Conservation (phyloP, 148 eudicot species). For the Heliamphora exappendiculata region DNA sequence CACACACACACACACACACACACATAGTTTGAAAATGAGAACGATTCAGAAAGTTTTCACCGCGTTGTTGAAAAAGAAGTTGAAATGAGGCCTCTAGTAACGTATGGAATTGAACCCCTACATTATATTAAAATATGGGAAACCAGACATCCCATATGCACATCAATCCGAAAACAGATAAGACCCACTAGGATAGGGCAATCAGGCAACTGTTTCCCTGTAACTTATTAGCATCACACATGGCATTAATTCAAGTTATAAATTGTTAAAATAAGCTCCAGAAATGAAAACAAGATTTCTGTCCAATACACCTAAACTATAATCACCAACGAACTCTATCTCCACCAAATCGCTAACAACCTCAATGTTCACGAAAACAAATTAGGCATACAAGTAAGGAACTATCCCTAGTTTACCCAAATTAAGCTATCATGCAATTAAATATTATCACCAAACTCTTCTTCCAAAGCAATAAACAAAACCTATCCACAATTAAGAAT, state of each 20-base stretch:
- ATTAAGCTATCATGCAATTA: neutral
- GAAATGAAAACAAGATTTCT: neutral
- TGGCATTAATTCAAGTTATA: neutral
- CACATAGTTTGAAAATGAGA: neutral
- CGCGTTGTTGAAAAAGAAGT: neutral
- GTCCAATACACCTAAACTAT: neutral
- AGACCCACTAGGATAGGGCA: neutral
- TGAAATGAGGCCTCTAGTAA: neutral
- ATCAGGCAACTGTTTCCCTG: neutral
- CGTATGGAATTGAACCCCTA: neutral
- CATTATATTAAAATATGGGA: neutral
- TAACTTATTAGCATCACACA: neutral
- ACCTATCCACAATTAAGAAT: neutral
- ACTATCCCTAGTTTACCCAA: neutral
- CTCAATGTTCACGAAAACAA: neutral
- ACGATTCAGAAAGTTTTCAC: neutral
- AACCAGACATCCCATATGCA: neutral
- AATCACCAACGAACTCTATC: neutral
- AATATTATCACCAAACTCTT: neutral
- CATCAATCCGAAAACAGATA: too few species aligned
- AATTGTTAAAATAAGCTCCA: neutral
- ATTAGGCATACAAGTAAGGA: neutral
- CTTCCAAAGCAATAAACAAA: neutral
- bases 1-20: too few species aligned
- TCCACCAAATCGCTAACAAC: neutral